These are phyloP conservation scores for Digitaria exilis DNA, from an alignment of 202 grass and related monocot genomes.

Conservation along the genomic window DNA sequence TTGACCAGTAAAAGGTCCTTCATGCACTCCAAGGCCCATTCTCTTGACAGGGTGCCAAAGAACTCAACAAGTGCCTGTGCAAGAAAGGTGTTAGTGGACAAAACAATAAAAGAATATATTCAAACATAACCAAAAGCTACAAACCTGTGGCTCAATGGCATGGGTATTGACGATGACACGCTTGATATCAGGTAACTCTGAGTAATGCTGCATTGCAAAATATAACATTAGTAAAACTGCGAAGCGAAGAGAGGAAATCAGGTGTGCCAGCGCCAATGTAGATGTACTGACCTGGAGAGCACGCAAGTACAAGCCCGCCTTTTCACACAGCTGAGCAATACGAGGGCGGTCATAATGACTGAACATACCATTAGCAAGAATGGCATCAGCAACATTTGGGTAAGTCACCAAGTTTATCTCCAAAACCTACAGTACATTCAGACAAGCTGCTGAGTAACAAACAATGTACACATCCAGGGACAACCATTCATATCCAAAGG, in stretches of 20 bases:
- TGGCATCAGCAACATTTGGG: constrained; percentile 94
- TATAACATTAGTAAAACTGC: constrained; percentile 38
- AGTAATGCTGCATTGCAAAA: constrained; percentile 74
- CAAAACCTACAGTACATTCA: constrained; percentile 71
- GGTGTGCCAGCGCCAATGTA: constrained; percentile 21
- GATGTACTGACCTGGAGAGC: constrained; percentile 76
- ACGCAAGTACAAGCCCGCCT: constrained; percentile 84
- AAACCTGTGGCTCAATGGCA: constrained; percentile 94
- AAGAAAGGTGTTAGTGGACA: constrained; percentile 25
- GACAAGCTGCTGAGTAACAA: constrained; percentile 21
- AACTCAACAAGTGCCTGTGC: constrained; percentile 89
- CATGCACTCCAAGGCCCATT: constrained; percentile 98
- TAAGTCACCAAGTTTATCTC: constrained; percentile 91
- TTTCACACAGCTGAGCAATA: constrained; percentile 94
- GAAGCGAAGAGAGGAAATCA: neutral
- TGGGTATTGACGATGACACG: constrained; percentile 97
- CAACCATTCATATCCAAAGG: constrained; percentile 28
- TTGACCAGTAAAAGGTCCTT: constrained; percentile 94
- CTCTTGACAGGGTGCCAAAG: constrained; percentile 89
- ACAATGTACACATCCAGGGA: neutral
- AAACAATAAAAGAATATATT: constrained; percentile 3
- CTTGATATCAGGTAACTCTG: constrained; percentile 93
- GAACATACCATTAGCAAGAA: constrained; percentile 87
- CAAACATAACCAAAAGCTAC: constrained; percentile 27
- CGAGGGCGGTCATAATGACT: constrained; percentile 92